Evolutionary conservation across 108 stramenopile genomes (phyloP), one percentile per base, ranked within the genome.

Genomic region (Fistulifera solaris): DNA sequence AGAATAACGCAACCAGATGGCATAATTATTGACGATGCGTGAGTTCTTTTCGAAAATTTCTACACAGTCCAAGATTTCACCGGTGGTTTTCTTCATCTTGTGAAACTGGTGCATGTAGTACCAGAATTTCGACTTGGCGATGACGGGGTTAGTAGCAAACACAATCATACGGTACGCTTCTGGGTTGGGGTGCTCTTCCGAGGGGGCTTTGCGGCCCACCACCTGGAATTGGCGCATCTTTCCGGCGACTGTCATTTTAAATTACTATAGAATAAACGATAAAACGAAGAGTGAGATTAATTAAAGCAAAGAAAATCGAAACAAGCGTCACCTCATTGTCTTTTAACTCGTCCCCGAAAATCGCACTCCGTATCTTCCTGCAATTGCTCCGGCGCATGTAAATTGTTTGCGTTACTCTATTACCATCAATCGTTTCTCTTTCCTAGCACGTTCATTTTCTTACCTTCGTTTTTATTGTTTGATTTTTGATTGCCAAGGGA

Each of bases 11-110:
- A 99, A 81, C 95, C 95, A 96, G 78, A 99, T 98, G 51, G 94
- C 96, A 77, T 96, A 99, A 86, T 96, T 97, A 89, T 99, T 99
- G 66, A 99, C 93, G 54, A 79, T 87, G 71, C 83, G 79, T 45
- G 67, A 46, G 81, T 98, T 96, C 85, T 96, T 96, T 77, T 99
- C 99, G 46, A 74, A 65, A 62, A 99, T 73, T 75, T 99, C 97
- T 52, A 94, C 89, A 55, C 87, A 77, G 70, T 96, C 96, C 40
- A 99, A 76, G 68, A 98, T 98, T 73, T 99, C 97, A 58, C 99
- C 99, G 15, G 99, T 99, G 66, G 96, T 96, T 92, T 96, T 96
- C 93, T 99, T 99, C 96, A 99, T 97, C 78, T 99, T 99, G 54
- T 87, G 83, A 87, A 97, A 96, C 85, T 99, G 96, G 66, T 97